phyloP scores from a whole-genome alignment of 139 green algal species.

The Chlorella ohadii region DNA sequence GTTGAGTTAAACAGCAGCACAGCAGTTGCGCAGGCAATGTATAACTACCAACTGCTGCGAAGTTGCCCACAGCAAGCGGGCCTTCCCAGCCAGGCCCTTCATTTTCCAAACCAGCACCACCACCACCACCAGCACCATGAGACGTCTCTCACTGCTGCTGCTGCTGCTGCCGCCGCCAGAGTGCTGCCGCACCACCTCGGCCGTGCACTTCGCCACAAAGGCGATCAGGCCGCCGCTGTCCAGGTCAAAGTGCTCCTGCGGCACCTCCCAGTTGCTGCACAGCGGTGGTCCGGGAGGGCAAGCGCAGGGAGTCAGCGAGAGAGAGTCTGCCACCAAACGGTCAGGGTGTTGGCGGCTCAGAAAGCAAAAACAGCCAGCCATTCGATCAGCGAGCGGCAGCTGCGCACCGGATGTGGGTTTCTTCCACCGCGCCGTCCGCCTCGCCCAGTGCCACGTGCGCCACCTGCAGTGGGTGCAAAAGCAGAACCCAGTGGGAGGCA shows the following conservation, averaged over 20 bases:
- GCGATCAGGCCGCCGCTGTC: constrained; percentile 36
- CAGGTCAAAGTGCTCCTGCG: constrained; percentile 38
- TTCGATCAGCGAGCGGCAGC: not conserved
- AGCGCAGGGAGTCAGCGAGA: too few species aligned
- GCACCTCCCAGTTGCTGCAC: constrained; percentile 32
- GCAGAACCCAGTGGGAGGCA: too few species aligned
- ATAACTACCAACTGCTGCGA: too few species aligned
- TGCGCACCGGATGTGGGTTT: constrained; percentile 13
- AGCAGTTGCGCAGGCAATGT: too few species aligned
- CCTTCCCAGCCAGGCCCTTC: too few species aligned
- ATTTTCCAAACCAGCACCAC: not conserved
- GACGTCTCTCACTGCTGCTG: too few species aligned
- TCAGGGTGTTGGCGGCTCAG: not conserved
- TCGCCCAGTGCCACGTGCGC: constrained; percentile 60
- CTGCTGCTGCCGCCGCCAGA: constrained; percentile 41
- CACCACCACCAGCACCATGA: not conserved
- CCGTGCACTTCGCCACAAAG: constrained; percentile 31
- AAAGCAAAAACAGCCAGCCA: too few species aligned
- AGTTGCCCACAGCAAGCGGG: too few species aligned
- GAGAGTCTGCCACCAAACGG: too few species aligned
- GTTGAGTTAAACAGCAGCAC: too few species aligned
- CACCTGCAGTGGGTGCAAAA: constrained; percentile 23
- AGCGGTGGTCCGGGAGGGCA: too few species aligned
- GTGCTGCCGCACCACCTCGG: constrained; percentile 27
- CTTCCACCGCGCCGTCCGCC: constrained; percentile 45